Conservation (phyloP, 768 basidiomycete species). For the Mycena sanguinolenta region DNA sequence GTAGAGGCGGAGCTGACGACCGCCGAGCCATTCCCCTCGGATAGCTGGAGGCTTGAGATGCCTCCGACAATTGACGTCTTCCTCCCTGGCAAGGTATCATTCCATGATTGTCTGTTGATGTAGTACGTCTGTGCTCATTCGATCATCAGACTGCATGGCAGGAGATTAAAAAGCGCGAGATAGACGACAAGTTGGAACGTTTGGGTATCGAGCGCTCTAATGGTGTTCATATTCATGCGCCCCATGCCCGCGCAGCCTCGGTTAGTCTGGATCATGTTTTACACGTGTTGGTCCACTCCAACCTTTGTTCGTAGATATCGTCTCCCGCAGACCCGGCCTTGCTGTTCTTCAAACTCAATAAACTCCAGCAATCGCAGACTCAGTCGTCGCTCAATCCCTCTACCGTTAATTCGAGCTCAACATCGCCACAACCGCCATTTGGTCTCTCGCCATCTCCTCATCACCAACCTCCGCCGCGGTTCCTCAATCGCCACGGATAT, state of each 20-base stretch:
- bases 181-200: constrained; percentile 86
- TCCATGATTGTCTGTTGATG: neutral
- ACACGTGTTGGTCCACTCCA: constrained; percentile 42
- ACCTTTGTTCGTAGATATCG: constrained; percentile 71
- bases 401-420: constrained; percentile 65
- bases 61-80: constrained; percentile 84
- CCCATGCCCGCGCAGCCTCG: constrained; percentile 87
- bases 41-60: constrained; percentile 67
- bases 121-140: constrained; percentile 19
- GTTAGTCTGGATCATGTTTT: constrained; percentile 60
- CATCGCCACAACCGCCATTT: constrained; percentile 76
- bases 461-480: constrained; percentile 47
- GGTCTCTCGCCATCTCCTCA: constrained; percentile 66
- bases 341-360: constrained; percentile 85
- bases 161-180: constrained; percentile 72
- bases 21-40: constrained; percentile 73
- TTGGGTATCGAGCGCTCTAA: constrained; percentile 82
- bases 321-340: constrained; percentile 91
- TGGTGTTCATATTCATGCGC: constrained; percentile 73
- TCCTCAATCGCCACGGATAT: constrained; percentile 75
- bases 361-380: constrained; percentile 81
- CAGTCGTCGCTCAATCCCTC: constrained; percentile 48
- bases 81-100: constrained; percentile 77
- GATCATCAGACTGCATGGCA: constrained; percentile 78
- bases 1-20: constrained; percentile 54